Conservation (phyloP, 2,329 filamentous ascomycete species). For the Cladosporium sp. region DNA sequence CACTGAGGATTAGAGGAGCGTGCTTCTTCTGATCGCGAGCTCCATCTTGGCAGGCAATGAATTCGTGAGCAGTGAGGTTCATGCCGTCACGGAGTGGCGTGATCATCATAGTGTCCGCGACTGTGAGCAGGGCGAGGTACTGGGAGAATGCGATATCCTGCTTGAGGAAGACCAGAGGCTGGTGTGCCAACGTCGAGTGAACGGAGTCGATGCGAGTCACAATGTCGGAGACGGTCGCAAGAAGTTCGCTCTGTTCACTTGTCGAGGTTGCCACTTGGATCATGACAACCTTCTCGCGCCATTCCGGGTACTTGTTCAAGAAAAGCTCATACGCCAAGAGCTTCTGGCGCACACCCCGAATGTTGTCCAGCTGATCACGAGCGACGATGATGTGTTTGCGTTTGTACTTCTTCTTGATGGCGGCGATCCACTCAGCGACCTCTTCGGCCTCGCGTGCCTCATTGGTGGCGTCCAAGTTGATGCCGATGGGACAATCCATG, state of each 20-base stretch:
- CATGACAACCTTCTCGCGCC: conserved; percentile 81
- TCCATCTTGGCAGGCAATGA: conserved; percentile 89
- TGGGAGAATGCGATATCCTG: conserved; percentile 92
- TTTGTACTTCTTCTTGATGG: conserved; percentile 79
- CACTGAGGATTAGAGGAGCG: conserved; percentile 85
- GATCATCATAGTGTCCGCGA: conserved; percentile 90
- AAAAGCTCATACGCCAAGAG: conserved; percentile 90
- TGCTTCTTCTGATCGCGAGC: conserved; percentile 73
- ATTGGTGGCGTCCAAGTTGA: conserved; percentile 73
- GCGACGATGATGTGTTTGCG: conserved; percentile 90
- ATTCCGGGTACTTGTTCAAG: conserved; percentile 88
- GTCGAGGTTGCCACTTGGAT: conserved; percentile 93
- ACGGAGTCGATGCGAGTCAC: conserved; percentile 90
- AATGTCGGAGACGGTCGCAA: conserved; percentile 87
- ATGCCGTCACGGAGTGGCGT: conserved; percentile 95
- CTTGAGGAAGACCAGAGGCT: conserved; percentile 89
- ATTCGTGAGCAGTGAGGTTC: conserved; percentile 95
- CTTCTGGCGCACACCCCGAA: conserved; percentile 91
- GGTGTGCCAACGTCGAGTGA: conserved; percentile 87
- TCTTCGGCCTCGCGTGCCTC: conserved; percentile 61
- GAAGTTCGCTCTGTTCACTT: conserved; percentile 82
- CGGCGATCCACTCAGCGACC: conserved; percentile 75
- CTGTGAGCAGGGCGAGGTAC: conserved; percentile 85
- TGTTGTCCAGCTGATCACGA: conserved; percentile 89
- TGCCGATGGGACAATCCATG: conserved; percentile 80